Evolutionary conservation across 352 stramenopile species (phyloP).

Genomic region (Phytophthora litchii): DNA sequence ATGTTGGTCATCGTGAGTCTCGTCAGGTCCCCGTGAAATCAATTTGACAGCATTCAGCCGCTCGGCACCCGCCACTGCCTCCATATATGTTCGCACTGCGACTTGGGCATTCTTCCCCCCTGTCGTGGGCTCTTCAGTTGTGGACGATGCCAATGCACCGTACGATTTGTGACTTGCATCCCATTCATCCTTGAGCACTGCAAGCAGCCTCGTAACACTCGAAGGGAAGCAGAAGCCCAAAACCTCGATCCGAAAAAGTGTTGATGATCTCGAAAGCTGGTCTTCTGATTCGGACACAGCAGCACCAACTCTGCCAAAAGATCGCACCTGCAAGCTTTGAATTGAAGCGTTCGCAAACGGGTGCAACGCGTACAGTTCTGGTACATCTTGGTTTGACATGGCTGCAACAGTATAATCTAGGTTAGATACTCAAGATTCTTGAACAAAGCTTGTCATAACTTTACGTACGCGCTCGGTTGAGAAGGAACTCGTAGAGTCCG

Average conservation of each 20-base stretch:
- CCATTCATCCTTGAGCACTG: constrained; percentile 46
- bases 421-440: constrained; percentile 7
- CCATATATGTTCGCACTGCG: constrained; percentile 48
- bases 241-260: constrained; percentile 54
- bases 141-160: constrained; percentile 2
- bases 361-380: constrained; percentile 55
- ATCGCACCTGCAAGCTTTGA: constrained; percentile 53
- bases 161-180: constrained; percentile 13
- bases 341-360: constrained; percentile 74
- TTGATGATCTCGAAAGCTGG: constrained; percentile 17
- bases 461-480: constrained; percentile 78
- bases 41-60: constrained; percentile 69
- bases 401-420: constrained; percentile 34
- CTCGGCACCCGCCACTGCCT: constrained; percentile 46
- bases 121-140: constrained; percentile 1
- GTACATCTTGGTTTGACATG: constrained; percentile 79
- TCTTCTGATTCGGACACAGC: constrained; percentile 17
- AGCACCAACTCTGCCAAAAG: constrained; percentile 31
- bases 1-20: constrained; percentile 9
- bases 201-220: constrained; percentile 40
- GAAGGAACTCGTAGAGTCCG: constrained; percentile 76
- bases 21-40: constrained; percentile 1
- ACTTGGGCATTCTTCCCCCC: constrained; percentile 10
- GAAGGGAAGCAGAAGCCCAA: constrained; percentile 62
- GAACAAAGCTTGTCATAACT: neutral